phyloP scores from a whole-genome alignment of 208 protist genomes.

The Crithidia sp. region DNA sequence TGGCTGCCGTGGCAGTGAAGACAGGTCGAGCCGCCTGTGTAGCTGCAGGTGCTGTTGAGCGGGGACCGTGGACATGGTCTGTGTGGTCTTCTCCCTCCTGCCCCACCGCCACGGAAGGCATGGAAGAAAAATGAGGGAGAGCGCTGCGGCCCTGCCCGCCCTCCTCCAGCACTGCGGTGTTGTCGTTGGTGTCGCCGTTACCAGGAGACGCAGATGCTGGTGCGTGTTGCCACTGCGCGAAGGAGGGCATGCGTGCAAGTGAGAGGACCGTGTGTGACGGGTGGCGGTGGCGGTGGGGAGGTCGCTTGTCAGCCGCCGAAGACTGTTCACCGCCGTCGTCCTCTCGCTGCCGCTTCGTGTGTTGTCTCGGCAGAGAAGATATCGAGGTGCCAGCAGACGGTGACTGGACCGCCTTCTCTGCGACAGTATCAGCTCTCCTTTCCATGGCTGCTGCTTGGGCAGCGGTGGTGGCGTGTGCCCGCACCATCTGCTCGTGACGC shows the following conservation, averaged over 20 bases:
- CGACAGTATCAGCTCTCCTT: no score
- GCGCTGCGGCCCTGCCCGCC: neutral
- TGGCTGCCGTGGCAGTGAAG: no score
- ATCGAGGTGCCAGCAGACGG: no score
- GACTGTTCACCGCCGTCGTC: neutral
- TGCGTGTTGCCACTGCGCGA: slow-evolving; percentile 25
- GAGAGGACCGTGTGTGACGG: neutral
- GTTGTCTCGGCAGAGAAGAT: neutral
- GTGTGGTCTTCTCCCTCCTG: no score
- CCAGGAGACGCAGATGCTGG: neutral
- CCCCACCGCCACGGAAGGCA: neutral
- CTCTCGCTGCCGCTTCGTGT: neutral
- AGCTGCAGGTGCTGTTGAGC: no score
- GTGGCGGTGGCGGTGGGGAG: no score
- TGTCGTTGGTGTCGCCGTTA: neutral
- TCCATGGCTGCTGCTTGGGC: neutral
- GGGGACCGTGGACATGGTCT: no score
- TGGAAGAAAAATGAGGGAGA: neutral
- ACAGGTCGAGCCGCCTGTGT: no score
- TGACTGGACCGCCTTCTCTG: no score
- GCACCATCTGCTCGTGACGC: slow-evolving; percentile 27
- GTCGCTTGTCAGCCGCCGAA: no score
- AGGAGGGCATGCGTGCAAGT: slow-evolving; percentile 28
- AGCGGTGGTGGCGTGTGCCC: neutral
- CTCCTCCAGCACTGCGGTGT: neutral